phyloP scores from a whole-genome alignment of 2,329 filamentous ascomycete species.

The Trichoderma sp. region DNA sequence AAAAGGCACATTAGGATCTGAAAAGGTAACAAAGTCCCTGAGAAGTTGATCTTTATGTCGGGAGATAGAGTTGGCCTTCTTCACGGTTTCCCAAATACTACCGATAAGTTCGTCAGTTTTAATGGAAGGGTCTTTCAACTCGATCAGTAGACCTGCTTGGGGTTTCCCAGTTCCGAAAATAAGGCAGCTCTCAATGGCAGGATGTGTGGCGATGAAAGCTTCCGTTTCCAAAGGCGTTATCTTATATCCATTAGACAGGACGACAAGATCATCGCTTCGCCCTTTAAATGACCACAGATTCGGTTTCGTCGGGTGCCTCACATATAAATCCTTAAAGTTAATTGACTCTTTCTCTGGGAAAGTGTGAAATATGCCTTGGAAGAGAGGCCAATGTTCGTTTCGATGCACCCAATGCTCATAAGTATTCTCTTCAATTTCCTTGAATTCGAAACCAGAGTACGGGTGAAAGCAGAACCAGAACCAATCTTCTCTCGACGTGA shows the following conservation, averaged over 20 bases:
- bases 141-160: conserved; percentile 32
- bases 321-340: conserved; percentile 36
- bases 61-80: conserved; percentile 44
- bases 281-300: conserved; percentile 35
- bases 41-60: conserved; percentile 45
- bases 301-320: conserved; percentile 31
- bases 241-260: conserved; percentile 37
- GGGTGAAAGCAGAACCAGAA: conserved; percentile 38
- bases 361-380: conserved; percentile 39
- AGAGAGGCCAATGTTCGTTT: conserved; percentile 33
- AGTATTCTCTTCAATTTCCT: conserved; percentile 32
- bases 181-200: conserved; percentile 31
- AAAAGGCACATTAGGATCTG: conserved; percentile 45
- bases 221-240: conserved; percentile 35
- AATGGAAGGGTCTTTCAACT: conserved; percentile 28
- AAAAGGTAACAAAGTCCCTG: conserved; percentile 44
- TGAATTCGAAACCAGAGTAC: conserved; percentile 39
- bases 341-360: conserved; percentile 32
- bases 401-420: conserved; percentile 38
- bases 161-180: conserved; percentile 32
- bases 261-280: conserved; percentile 34
- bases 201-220: conserved; percentile 31
- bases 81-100: conserved; percentile 46
- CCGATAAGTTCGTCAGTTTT: conserved; percentile 38
- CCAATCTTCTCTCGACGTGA: conserved; percentile 33